Base-by-base conservation (phyloP, 1,139 yeast genomes). In the Geotrichum reessii region DNA sequence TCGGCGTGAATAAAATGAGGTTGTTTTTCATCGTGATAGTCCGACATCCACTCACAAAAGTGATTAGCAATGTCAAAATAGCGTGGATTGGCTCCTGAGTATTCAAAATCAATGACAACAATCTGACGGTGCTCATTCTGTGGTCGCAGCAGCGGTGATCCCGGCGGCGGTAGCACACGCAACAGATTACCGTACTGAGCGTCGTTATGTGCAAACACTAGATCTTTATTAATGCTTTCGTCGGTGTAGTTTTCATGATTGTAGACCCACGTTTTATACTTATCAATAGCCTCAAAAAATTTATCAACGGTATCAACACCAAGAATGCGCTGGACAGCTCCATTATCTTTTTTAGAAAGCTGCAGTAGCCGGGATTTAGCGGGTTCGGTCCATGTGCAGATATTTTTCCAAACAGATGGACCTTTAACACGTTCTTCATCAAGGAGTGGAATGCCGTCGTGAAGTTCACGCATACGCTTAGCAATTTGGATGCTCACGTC, bases 21-120 rank as follows among this genome's bases (percentile, higher is more conserved):
- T 58, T 73, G 72, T 24, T 78, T 77, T 1, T 86, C 82, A 66
- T 86, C 83, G 67, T 87, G 90, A 70, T 92, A 93, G 73, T 93
- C 90, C 48, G 90, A 81, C 98, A 92, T 93, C 57, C 57, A 54
- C 40, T 50, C 63, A 54, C 64, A 65, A 59, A 83, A 79, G 74
- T 93, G 98, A 71, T 93, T 92, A 21, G 91, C 92, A 59, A 93
- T 82, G 71, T 93, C 99, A 70, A 78, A 88, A 0, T 96, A 96
- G 0, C 96, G 91, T 57, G 86, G 79, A 69, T 92, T 93, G n/a
- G 96, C 86, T 1, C 97, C 97, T 0, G 96, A 85, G 71, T 92
- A 93, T 74, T 93, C 99, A 71, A 93, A 93, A 72, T 93, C 99
- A 68, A 93, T 93, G 21, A 93, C 99, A 17, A 89, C 96, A 64